Evolutionary conservation across 306 rosid genomes (phyloP), one percentile per base, ranked within the genome.

Genomic region (Vigna unguiculata): DNA sequence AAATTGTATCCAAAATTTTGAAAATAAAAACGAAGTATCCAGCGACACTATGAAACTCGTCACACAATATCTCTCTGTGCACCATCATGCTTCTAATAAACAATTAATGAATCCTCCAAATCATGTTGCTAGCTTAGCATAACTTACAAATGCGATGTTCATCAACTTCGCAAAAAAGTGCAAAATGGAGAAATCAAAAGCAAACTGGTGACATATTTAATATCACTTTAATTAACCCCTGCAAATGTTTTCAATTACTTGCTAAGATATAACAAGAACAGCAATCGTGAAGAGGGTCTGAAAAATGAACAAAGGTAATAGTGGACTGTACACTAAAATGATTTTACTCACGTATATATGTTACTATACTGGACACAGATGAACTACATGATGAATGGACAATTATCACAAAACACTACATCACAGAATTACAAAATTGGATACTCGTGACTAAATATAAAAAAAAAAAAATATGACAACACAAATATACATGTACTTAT

Each of bases 381-480:
- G 77, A 60, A 62, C 73, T 75, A 76, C 77, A 75, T 17, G 74
- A 72, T 58, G 70, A 72, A 49, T 79, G 79, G 49, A 43, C 45
- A 67, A 59, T 52, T 76, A 53, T 53, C 79, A 54, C 72, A 59
- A 69, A 28, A 75, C 74, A 68, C 85, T 85, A 86, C 85, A 86
- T 58, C 84, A 89, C 87, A 80, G 72, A 51, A 78, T 79, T 88
- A 81, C 92, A 90, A 90, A 91, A 90, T 85, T 87, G 84, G 84
- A 74, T 76, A 70, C 36, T 15, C 52, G 59, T 43, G 54, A 69
- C 80, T 30, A 74, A 78, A 68, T 7, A 24, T 43, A 73, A 82
- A 87, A 82, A 82, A 82, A 82, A 87, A 82, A 43, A 47, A 72
- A 75, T 82, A 78, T 74, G 68, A 70, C 80, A 80, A 77, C 82